A percentile compares a stretch with the other conserved stretches of the same genome.
These are phyloP conservation scores for Nicotiana obtusifolia DNA, from an alignment of 257 asterid species.

Conservation along the genomic window DNA sequence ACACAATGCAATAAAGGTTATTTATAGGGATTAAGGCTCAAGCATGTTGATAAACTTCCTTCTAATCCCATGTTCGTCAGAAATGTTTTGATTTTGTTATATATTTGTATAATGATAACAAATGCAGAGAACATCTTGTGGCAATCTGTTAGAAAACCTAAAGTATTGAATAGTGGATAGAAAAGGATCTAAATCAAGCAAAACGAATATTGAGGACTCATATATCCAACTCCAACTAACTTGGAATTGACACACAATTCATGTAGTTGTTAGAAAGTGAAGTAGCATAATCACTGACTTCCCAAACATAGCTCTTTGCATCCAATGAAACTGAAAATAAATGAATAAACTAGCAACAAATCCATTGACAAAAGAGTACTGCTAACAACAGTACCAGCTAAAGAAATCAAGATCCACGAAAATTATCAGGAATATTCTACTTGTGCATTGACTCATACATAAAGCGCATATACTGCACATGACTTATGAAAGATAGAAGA, in stretches of 20 bases:
- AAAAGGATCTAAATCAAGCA: not conserved
- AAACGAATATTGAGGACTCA: not conserved
- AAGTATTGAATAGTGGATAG: not conserved
- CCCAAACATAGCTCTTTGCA: not conserved
- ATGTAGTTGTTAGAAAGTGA: not conserved
- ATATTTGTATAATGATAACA: not conserved
- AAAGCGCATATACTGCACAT: not conserved
- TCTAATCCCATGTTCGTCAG: not conserved
- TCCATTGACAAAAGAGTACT: not conserved
- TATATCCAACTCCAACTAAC: not conserved
- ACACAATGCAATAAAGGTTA: not conserved
- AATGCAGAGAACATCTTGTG: not conserved
- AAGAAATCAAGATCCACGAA: not conserved
- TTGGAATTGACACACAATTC: not conserved
- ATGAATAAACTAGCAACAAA: not conserved
- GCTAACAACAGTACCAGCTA: not conserved
- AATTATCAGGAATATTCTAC: not conserved
- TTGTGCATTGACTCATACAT: not conserved
- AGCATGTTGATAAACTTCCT: not conserved
- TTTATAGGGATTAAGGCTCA: not conserved
- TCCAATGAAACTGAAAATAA: not conserved
- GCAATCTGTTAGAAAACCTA: not conserved
- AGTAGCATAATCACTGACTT: not conserved
- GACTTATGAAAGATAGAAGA: not conserved
- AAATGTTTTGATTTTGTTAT: not conserved